phyloP scores from a whole-genome alignment of 1,139 yeast species.

The Pneumocystis oryctolagi region DNA sequence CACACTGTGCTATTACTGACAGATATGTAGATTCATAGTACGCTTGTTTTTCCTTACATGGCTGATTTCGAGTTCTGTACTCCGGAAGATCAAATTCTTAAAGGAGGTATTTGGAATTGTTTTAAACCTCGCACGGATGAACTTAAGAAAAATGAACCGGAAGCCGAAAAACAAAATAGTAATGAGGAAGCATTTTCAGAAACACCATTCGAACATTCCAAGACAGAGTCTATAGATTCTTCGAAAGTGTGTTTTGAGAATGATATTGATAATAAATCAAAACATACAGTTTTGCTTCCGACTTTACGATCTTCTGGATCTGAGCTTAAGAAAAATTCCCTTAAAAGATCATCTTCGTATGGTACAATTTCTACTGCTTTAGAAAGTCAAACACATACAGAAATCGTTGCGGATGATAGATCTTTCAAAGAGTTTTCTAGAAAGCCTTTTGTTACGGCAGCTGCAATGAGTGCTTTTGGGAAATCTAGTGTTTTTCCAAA shows the following conservation, averaged over 20 bases:
- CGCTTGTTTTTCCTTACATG: constrained; percentile 73
- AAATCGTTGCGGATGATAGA: background rate
- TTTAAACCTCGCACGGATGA: background rate
- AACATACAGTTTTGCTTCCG: background rate
- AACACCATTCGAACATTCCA: background rate
- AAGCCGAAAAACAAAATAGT: background rate
- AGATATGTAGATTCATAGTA: constrained; percentile 35
- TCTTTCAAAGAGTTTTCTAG: background rate
- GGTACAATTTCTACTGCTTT: background rate
- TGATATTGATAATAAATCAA: background rate
- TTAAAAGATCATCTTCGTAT: background rate
- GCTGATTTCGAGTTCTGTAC: constrained; percentile 68
- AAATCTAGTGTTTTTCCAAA: background rate
- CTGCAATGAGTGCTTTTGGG: background rate
- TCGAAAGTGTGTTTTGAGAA: background rate
- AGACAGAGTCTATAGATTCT: background rate
- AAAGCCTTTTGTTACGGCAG: background rate
- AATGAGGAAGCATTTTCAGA: background rate
- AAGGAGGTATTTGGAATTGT: constrained; percentile 85
- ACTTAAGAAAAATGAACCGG: constrained; percentile 4
- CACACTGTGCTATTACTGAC: too few relatives aligned
- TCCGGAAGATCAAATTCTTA: constrained; percentile 50
- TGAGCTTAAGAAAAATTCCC: background rate
- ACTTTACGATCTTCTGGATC: background rate
- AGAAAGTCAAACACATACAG: background rate